Base-by-base conservation (phyloP, 2,329 filamentous ascomycete species). In the Shiraia sp. region DNA sequence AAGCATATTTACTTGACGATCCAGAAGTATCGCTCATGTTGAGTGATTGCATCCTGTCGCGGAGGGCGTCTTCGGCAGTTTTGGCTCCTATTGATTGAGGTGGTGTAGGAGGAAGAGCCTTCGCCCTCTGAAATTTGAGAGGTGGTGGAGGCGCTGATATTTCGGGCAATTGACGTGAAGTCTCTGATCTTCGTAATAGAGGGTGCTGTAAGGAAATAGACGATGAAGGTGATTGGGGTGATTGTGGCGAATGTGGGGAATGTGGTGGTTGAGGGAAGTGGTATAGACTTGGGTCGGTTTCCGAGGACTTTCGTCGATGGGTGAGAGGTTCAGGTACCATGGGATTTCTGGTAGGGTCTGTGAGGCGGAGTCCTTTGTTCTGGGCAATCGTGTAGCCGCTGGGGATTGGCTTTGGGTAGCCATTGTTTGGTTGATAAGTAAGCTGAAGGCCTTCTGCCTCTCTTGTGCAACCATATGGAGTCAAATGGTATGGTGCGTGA, bases 11-110 rank as follows among this genome's bases (percentile, higher is more conserved):
- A 9, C 39, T 39, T 10, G 36, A 22, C 10, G 33, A 26, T 24
- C 32, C 37, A 6, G 38, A 37, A 13, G 35, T 41, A 15, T 31
- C 31, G 22, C 35, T 29, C 17, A 49, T 31, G 12, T 40, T 42
- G 5, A 52, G 37, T 22, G 50, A 46, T 14, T 45, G 43, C 32
- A 56, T 50, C 17, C 39, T 41, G 9, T 54, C 44, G 3, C 41
- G 41, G n/a, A 54, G 19, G 17, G 26, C 36, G 17, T 47, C 42
- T 26, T 53, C 53, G 15, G 38, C 41, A 14, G 39, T 29, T 22
- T 37, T 49, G 10, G 40, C 43, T 33, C 40, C 39, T 10, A 38
- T 34, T 1, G 53, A 56, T 36, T 49, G 49, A 9, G 53, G 46
- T 12, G 51, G 53, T 3, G 46, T 56, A 15, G 47, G 29, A 6